Evolutionary conservation across 2,329 filamentous ascomycete genomes (phyloP).

Genomic region (Xylaria sp.): DNA sequence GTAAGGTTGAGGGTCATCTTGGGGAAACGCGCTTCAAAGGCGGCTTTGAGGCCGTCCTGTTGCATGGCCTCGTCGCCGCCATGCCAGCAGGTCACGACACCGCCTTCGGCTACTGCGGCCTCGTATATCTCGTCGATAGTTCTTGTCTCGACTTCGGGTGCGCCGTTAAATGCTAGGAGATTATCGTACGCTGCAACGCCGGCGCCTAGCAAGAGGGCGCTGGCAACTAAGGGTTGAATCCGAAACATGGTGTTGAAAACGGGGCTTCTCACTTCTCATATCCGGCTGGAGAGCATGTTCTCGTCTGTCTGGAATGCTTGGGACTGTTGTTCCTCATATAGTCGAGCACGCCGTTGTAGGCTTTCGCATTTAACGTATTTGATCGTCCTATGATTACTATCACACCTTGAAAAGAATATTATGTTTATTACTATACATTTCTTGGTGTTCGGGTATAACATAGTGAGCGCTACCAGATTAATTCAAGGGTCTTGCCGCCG

Average conservation of each 20-base stretch:
- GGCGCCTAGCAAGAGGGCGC: neutral
- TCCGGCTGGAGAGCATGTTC: neutral
- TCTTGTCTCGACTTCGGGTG: slow-evolving; percentile 48
- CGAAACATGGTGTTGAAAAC: neutral
- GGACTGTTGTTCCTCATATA: neutral
- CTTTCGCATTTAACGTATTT: neutral
- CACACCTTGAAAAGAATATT: neutral
- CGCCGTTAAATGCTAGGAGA: slow-evolving; percentile 33
- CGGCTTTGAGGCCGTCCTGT: slow-evolving; percentile 46
- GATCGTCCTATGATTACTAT: neutral
- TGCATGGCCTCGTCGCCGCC: slow-evolving; percentile 54
- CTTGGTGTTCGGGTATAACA: neutral
- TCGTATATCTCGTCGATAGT: slow-evolving; percentile 56
- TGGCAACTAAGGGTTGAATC: neutral
- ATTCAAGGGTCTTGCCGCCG: neutral
- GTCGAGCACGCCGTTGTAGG: neutral
- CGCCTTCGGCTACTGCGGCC: slow-evolving; percentile 54
- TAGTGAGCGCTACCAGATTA: neutral
- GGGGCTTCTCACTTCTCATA: neutral
- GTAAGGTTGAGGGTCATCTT: slow-evolving; percentile 58
- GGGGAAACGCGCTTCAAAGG: slow-evolving; percentile 55
- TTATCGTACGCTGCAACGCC: slow-evolving; percentile 32
- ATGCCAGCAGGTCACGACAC: slow-evolving; percentile 53
- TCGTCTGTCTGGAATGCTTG: neutral
- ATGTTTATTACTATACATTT: neutral